These are phyloP conservation scores for Fagopyrum esculentum DNA, from an alignment of 148 eudicot genomes.

Conservation along the genomic window DNA sequence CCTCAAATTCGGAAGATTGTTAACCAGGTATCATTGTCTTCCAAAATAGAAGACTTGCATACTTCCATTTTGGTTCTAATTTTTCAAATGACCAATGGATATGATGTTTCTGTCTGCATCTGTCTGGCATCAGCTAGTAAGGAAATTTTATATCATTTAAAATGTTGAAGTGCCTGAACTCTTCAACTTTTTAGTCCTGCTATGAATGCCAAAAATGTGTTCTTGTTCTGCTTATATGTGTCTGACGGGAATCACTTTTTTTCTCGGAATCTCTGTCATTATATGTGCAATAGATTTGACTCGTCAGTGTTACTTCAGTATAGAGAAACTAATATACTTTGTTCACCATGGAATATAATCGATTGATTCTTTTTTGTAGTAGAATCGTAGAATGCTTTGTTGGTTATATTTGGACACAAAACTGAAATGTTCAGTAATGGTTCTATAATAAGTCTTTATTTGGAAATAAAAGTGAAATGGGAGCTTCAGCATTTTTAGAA, in stretches of 20 bases:
- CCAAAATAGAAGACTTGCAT: not conserved
- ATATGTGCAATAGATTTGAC: not conserved
- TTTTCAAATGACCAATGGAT: not conserved
- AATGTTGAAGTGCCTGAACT: not conserved
- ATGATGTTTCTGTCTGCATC: not conserved
- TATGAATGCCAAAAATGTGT: not conserved
- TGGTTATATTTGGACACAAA: not conserved
- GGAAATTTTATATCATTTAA: not conserved
- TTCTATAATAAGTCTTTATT: not conserved
- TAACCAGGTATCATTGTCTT: conserved; percentile 49
- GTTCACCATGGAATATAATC: not conserved
- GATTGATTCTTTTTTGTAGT: not conserved
- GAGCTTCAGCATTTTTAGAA: too few species aligned
- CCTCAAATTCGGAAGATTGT: conserved; percentile 96
- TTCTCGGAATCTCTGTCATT: conserved; percentile 3
- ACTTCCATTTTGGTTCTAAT: not conserved
- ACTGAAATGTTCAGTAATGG: not conserved
- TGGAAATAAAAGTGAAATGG: too few species aligned
- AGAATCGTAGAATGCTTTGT: not conserved
- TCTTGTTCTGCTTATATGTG: not conserved
- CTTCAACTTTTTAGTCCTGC: not conserved
- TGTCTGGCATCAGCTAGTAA: not conserved
- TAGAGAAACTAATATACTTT: not conserved
- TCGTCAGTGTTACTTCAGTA: not conserved
- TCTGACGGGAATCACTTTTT: not conserved